Percentiles rank a stretch among this genome's conserved stretches.
phyloP scores from a whole-genome alignment of 768 basidiomycete species.

The Phaeotremella fagi region DNA sequence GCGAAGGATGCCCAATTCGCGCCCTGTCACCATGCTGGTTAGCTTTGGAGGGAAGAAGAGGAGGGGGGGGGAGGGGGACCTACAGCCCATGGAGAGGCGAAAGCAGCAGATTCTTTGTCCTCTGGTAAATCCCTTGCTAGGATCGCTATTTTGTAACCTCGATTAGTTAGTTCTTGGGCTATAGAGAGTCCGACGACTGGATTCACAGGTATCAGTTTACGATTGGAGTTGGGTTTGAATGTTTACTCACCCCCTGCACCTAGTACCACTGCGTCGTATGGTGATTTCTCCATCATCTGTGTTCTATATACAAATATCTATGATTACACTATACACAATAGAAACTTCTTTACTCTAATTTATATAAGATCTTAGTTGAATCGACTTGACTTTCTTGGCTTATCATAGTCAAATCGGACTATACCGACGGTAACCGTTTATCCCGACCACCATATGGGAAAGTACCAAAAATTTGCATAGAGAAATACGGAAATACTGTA shows the following conservation, averaged over 20 bases:
- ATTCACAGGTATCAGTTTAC: background rate
- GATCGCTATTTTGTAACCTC: constrained; percentile 38
- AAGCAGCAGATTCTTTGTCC: constrained; percentile 34
- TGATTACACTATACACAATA: too few species aligned
- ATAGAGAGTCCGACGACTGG: constrained; percentile 47
- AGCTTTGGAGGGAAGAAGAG: background rate
- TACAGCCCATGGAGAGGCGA: constrained; percentile 50
- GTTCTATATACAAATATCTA: too few species aligned
- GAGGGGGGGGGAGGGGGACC: constrained; percentile 4
- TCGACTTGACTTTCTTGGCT: too few species aligned
- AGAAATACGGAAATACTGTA: too few species aligned
- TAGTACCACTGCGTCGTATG: constrained; percentile 38
- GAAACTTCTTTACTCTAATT: too few species aligned
- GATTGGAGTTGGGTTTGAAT: background rate
- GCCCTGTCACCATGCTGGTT: constrained; percentile 23
- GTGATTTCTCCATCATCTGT: background rate
- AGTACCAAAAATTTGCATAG: too few species aligned
- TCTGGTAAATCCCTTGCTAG: constrained; percentile 47
- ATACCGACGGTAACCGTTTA: too few species aligned
- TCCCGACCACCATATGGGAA: too few species aligned
- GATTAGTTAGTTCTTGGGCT: constrained; percentile 36
- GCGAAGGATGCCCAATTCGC: constrained; percentile 47
- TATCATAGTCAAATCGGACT: too few species aligned
- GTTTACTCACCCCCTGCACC: constrained; percentile 42
- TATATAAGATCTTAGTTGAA: too few species aligned